Conservation (phyloP, 2,329 filamentous ascomycete genomes). For the Volutella citrinella region DNA sequence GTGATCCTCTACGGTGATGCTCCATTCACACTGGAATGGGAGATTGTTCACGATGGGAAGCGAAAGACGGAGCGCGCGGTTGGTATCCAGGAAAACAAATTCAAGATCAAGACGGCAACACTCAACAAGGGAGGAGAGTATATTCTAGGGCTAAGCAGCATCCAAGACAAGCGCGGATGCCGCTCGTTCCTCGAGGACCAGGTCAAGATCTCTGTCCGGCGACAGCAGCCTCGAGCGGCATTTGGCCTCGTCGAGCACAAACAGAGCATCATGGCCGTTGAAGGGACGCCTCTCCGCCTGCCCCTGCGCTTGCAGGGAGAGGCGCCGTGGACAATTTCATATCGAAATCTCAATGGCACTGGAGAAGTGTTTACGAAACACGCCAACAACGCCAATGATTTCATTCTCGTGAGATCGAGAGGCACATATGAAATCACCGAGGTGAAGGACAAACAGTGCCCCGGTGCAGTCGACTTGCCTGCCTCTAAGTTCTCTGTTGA, state of each 20-base stretch:
- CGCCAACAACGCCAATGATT: constrained; percentile 61
- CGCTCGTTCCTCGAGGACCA: constrained; percentile 83
- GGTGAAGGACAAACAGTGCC: constrained; percentile 77
- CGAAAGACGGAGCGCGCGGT: constrained; percentile 66
- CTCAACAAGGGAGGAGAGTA: constrained; percentile 86
- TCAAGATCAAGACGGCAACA: constrained; percentile 71
- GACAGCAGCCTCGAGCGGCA: constrained; percentile 80
- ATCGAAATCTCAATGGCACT: constrained; percentile 62
- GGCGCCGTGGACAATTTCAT: constrained; percentile 77
- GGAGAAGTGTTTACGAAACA: constrained; percentile 45
- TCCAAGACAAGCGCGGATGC: constrained; percentile 84
- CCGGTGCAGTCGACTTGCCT: constrained; percentile 71
- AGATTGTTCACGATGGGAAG: constrained; percentile 85
- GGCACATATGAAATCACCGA: constrained; percentile 79
- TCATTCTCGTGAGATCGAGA: constrained; percentile 60
- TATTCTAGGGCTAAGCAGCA: constrained; percentile 76
- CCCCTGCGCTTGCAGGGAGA: constrained; percentile 85
- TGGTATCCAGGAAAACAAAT: constrained; percentile 59
- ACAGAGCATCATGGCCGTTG: constrained; percentile 69
- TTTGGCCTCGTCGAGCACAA: constrained; percentile 87
- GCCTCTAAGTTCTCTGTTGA: constrained; percentile 75
- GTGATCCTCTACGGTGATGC: constrained; percentile 76
- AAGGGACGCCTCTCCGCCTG: constrained; percentile 69
- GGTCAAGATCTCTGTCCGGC: constrained; percentile 79
- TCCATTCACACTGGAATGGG: constrained; percentile 89